A percentile compares a stretch with the other conserved stretches of the same genome.
These are phyloP conservation scores for Fusarium begoniae DNA, from an alignment of 2,329 filamentous ascomycete genomes.

Conservation along the genomic window DNA sequence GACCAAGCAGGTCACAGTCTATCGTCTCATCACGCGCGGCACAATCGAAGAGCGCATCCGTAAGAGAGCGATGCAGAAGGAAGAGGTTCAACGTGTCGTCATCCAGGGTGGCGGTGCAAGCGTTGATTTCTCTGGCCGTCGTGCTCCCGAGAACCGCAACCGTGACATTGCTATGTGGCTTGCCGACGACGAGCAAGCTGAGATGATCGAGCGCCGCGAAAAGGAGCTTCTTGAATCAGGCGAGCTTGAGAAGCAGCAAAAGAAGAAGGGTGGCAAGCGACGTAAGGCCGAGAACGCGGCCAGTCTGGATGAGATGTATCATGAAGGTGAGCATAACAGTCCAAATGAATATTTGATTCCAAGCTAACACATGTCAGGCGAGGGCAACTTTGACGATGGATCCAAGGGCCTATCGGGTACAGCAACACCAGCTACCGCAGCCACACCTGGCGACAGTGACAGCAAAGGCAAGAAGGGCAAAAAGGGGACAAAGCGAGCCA, in stretches of 20 bases:
- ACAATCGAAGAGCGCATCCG: conserved; percentile 98
- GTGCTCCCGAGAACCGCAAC: conserved; percentile 87
- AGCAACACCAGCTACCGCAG: conserved; percentile 85
- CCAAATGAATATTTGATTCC: neutral
- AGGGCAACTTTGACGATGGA: conserved; percentile 93
- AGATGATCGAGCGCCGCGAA: conserved; percentile 91
- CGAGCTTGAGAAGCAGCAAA: conserved; percentile 69
- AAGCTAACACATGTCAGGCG: conserved; percentile 67
- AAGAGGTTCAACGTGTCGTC: conserved; percentile 97
- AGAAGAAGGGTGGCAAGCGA: conserved; percentile 68
- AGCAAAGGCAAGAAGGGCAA: conserved; percentile 64
- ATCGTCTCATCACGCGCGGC: conserved; percentile 93
- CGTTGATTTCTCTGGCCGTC: conserved; percentile 95
- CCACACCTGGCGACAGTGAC: conserved; percentile 76
- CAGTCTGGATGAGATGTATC: conserved; percentile 97
- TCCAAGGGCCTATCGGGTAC: conserved; percentile 66
- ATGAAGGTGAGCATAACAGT: conserved; percentile 81
- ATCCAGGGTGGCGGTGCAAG: conserved; percentile 91
- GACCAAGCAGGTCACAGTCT: conserved; percentile 94
- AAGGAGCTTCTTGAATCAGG: conserved; percentile 83
- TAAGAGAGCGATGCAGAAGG: conserved; percentile 96
- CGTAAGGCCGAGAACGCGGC: conserved; percentile 64
- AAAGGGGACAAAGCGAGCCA: conserved; percentile 64
- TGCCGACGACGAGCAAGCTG: conserved; percentile 95
- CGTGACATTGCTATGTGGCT: conserved; percentile 99